These are phyloP conservation scores for Pichia gijzeniarum DNA, from an alignment of 805 yeast genomes.

Conservation along the genomic window DNA sequence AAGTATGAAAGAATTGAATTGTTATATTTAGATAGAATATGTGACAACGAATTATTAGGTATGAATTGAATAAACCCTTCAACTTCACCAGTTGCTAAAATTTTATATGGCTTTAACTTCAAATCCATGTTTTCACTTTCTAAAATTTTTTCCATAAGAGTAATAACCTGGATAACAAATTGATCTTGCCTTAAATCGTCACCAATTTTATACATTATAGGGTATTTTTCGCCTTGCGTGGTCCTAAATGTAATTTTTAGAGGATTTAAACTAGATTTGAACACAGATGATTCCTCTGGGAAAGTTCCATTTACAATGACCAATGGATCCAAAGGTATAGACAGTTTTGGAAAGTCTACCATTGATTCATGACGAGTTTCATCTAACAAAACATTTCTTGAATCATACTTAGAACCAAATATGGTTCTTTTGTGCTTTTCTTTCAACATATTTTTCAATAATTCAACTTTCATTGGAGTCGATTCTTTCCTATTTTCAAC, in stretches of 20 bases:
- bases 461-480: constrained; percentile 68
- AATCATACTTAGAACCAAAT: constrained; percentile 14
- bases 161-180: constrained; percentile 87
- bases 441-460: constrained; percentile 49
- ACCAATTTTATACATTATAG: constrained; percentile 91
- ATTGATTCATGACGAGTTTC: constrained; percentile 21
- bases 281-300: constrained; percentile 77
- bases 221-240: constrained; percentile 45
- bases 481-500: constrained; percentile 56
- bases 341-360: constrained; percentile 45
- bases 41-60: constrained; percentile 86
- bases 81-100: constrained; percentile 81
- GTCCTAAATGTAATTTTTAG: constrained; percentile 66
- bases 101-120: constrained; percentile 80
- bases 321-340: constrained; percentile 80
- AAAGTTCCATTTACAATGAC: constrained; percentile 66
- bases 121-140: constrained; percentile 87
- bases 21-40: constrained; percentile 65
- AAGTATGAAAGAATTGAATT: constrained; percentile 69
- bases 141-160: constrained; percentile 82
- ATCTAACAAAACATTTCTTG: constrained; percentile 6
- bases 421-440: constrained; percentile 41
- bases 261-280: constrained; percentile 88
- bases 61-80: constrained; percentile 94
- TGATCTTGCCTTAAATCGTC: constrained; percentile 97